Conservation (phyloP, 805 yeast species). For the Monosporozyma unispora region DNA sequence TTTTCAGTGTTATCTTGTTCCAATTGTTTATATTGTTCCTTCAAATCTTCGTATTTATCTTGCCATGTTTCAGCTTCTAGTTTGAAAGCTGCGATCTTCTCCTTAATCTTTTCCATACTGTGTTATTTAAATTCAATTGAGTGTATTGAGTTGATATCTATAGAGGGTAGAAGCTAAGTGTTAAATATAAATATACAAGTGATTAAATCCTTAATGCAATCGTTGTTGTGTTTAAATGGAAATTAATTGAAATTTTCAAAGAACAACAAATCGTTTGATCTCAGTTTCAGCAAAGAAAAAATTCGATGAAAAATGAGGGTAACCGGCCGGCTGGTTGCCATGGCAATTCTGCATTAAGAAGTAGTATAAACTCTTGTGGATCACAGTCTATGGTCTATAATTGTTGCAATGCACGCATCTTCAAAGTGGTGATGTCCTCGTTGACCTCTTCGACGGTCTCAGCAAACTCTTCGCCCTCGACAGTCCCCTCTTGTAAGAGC, state of each 20-base stretch:
- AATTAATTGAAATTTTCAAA: not conserved
- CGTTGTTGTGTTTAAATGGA: not conserved
- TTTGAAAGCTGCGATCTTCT: conserved; percentile 79
- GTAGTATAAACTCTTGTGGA: no score
- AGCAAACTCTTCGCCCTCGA: not conserved
- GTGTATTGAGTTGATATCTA: no score
- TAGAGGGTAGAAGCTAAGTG: no score
- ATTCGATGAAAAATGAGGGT: not conserved
- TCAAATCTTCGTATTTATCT: conserved; percentile 86
- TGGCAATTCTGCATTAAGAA: no score
- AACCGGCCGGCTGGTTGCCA: not conserved
- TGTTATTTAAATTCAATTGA: conserved; percentile 8
- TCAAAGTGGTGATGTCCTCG: not conserved
- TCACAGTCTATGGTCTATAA: not conserved
- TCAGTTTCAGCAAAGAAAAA: not conserved
- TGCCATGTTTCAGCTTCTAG: conserved; percentile 96
- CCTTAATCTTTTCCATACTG: conserved; percentile 51
- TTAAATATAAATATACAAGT: not conserved
- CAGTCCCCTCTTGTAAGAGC: not conserved
- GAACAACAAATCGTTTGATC: not conserved
- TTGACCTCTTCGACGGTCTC: not conserved
- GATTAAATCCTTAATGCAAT: not conserved
- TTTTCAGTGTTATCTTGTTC: conserved; percentile 89
- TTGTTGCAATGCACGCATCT: not conserved
- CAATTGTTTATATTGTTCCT: conserved; percentile 71